Evolutionary conservation across 2,329 filamentous ascomycete species (phyloP).

Genomic region (Talaromyces sp.): DNA sequence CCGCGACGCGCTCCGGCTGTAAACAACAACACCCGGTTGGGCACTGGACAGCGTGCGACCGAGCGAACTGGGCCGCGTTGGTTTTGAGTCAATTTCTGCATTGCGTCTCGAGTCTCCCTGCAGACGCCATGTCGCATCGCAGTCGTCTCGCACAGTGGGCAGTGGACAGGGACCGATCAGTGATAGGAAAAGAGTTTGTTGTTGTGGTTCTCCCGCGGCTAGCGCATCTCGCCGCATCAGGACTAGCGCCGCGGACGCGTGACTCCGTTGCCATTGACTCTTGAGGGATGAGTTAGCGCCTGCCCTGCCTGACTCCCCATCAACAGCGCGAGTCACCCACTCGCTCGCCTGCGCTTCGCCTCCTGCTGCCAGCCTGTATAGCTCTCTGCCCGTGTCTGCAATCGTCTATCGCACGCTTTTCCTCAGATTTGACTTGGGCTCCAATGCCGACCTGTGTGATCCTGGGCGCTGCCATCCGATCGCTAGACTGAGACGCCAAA

Average conservation of each 20-base stretch:
- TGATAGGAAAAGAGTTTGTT: not conserved
- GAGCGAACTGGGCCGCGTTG: not conserved
- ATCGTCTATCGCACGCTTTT: not conserved
- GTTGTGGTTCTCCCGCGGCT: not conserved
- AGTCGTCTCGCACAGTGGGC: not conserved
- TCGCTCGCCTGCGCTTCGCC: not conserved
- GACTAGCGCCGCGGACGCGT: conserved; percentile 35
- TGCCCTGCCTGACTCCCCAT: not conserved
- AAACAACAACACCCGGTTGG: not conserved
- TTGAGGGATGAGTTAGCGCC: not conserved
- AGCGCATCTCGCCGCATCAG: conserved; percentile 9
- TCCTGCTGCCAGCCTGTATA: not conserved
- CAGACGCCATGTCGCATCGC: not conserved
- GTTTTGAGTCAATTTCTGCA: no score
- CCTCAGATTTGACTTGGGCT: not conserved
- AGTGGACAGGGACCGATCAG: no score
- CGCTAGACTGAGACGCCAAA: not conserved
- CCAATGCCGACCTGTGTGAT: not conserved
- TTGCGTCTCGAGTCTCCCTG: not conserved
- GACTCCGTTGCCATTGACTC: conserved; percentile 16
- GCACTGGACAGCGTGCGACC: not conserved
- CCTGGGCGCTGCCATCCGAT: not conserved
- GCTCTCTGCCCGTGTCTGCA: not conserved
- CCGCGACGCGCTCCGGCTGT: conserved; percentile 2
- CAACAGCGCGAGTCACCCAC: not conserved